These are phyloP conservation scores for Cladosporium sp. DNA, from an alignment of 2,329 filamentous ascomycete genomes.

Conservation along the genomic window DNA sequence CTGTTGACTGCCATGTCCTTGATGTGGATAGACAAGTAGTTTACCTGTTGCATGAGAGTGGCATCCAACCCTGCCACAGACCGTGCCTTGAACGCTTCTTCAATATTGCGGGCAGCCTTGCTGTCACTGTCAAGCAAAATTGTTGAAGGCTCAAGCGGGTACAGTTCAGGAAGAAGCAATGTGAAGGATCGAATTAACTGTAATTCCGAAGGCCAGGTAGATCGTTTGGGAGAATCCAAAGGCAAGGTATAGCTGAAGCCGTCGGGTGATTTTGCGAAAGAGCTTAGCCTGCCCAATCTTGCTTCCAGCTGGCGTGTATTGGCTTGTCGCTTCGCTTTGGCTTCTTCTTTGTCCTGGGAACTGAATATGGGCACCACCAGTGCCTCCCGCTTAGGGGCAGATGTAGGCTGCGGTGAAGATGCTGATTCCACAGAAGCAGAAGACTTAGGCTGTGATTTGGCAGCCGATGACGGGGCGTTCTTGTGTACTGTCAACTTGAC, in stretches of 20 bases:
- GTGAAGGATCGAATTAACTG: constrained; percentile 60
- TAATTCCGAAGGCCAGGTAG: constrained; percentile 57
- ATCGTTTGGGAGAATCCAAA: constrained; percentile 59
- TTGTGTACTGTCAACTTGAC: constrained; percentile 62
- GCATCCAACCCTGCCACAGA: constrained; percentile 53
- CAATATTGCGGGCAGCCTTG: constrained; percentile 57
- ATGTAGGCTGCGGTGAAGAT: background rate
- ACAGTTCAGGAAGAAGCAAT: constrained; percentile 64
- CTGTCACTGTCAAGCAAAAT: constrained; percentile 16
- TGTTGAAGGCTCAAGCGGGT: constrained; percentile 59
- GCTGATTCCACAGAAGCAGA: background rate
- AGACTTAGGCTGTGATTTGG: background rate
- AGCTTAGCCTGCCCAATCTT: constrained; percentile 61
- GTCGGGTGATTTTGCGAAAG: constrained; percentile 65
- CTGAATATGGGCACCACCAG: constrained; percentile 49
- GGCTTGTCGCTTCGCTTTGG: constrained; percentile 57
- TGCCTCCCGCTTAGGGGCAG: constrained; percentile 27
- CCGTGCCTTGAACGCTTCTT: constrained; percentile 60
- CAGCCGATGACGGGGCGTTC: constrained; percentile 3
- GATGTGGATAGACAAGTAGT: constrained; percentile 68
- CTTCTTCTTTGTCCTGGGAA: constrained; percentile 55
- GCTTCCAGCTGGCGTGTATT: constrained; percentile 71
- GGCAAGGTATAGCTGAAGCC: constrained; percentile 67
- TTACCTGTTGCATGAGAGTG: constrained; percentile 68
- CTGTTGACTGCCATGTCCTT: constrained; percentile 54